A percentile compares a stretch with the other conserved stretches of the same genome.
phyloP scores from a whole-genome alignment of 2,329 filamentous ascomycete species.

The Aspergillus candidus region DNA sequence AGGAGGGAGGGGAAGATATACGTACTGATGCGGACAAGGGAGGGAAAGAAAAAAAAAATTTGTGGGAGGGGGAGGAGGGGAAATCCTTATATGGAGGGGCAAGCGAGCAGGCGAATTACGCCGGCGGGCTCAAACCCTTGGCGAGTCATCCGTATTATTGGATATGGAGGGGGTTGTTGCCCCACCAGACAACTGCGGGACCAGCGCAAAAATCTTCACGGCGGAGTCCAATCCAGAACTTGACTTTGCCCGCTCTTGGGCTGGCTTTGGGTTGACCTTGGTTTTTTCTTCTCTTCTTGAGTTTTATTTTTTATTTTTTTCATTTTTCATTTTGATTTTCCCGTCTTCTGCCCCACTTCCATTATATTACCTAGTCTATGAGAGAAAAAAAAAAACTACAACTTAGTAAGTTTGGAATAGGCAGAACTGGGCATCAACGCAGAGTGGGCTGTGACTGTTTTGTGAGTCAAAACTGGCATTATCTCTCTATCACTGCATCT shows the following conservation, averaged over 20 bases:
- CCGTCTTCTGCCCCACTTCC: not conserved
- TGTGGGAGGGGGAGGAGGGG: conserved; percentile 39
- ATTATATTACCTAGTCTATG: no score
- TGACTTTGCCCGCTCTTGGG: conserved; percentile 6
- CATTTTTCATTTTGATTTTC: conserved; percentile 13
- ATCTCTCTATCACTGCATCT: conserved; percentile 4
- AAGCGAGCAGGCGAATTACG: conserved; percentile 36
- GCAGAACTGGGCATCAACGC: conserved; percentile 36
- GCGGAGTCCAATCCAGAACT: conserved; percentile 13
- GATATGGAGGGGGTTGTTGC: conserved; percentile 21
- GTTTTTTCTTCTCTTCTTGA: conserved; percentile 16
- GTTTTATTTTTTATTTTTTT: conserved; percentile 20
- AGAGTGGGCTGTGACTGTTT: conserved; percentile 7
- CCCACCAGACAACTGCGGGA: conserved; percentile 22
- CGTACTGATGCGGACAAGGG: conserved; percentile 43
- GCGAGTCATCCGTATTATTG: conserved; percentile 21
- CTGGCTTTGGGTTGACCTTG: conserved; percentile 4
- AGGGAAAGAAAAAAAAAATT: conserved; percentile 31
- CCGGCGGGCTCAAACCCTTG: conserved; percentile 32
- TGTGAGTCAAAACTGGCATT: not conserved
- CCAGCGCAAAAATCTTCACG: conserved; percentile 31
- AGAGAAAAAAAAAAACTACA: no score
- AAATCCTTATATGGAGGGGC: conserved; percentile 45
- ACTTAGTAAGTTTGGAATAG: conserved; percentile 14
- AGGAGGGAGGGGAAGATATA: conserved; percentile 31